Conservation (phyloP, 306 rosid genomes). For the Elaeagnus macrophylla region DNA sequence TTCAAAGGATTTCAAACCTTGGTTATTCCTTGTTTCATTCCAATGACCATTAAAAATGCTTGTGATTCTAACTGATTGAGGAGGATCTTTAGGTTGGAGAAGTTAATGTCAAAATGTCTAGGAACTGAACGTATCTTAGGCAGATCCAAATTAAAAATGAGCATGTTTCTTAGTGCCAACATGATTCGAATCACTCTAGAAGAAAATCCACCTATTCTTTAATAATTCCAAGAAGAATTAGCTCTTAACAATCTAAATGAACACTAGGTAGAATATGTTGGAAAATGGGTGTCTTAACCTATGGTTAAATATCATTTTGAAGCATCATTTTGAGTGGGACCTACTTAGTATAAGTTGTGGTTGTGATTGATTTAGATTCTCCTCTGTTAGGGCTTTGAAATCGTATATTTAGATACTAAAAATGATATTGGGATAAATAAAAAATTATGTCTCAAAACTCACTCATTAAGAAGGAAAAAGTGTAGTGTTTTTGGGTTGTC, state of each 20-base stretch:
- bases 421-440: no score
- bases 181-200: constrained; percentile 94
- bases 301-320: no score
- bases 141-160: constrained; percentile 63
- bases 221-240: constrained; percentile 79
- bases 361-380: no score
- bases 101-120: constrained; percentile 63
- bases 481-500: no score
- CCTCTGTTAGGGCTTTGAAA: no score
- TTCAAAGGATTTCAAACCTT: constrained; percentile 74
- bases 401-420: no score
- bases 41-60: constrained; percentile 94
- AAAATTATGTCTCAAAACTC: no score
- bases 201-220: constrained; percentile 73
- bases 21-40: constrained; percentile 73
- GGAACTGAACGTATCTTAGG: constrained; percentile 60
- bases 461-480: no score
- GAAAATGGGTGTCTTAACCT: no score
- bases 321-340: no score
- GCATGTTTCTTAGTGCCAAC: constrained; percentile 77
- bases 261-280: constrained; percentile 79
- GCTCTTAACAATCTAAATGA: constrained; percentile 51
- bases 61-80: constrained; percentile 71
- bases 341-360: no score
- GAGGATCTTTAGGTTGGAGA: constrained; percentile 57